phyloP scores from a whole-genome alignment of 1,139 yeast species.

The Taiozyma sp. region DNA sequence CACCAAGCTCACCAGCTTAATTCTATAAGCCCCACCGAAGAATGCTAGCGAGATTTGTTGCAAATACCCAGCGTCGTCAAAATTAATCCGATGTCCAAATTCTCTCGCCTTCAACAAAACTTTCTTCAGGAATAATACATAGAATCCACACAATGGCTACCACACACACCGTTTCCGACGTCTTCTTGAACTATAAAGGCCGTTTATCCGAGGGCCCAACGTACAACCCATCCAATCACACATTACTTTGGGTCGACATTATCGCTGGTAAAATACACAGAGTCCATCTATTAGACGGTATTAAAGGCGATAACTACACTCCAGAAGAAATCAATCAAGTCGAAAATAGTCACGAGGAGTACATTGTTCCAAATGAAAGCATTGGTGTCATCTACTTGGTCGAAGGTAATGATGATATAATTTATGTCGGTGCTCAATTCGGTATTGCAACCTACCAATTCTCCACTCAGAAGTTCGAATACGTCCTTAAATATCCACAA shows the following conservation, averaged over 20 bases:
- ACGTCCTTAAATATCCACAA: slow-evolving; percentile 40
- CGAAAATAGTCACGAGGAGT: slow-evolving; percentile 34
- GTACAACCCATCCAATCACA: slow-evolving; percentile 51
- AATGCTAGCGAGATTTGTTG: neutral
- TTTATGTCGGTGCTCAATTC: slow-evolving; percentile 47
- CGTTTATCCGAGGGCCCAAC: slow-evolving; percentile 65
- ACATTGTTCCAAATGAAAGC: slow-evolving; percentile 33
- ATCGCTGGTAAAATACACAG: slow-evolving; percentile 54
- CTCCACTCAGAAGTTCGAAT: slow-evolving; percentile 36
- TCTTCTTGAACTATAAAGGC: slow-evolving; percentile 17
- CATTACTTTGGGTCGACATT: slow-evolving; percentile 70
- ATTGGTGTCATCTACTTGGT: slow-evolving; percentile 67
- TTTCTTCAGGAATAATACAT: neutral
- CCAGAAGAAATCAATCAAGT: slow-evolving; percentile 23
- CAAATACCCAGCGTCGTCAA: neutral
- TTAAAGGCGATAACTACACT: slow-evolving; percentile 19
- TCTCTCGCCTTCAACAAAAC: neutral
- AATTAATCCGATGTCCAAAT: neutral
- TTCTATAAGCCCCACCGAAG: neutral
- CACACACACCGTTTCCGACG: neutral
- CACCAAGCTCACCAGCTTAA: neutral
- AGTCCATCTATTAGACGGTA: slow-evolving; percentile 26
- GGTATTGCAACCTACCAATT: slow-evolving; percentile 55
- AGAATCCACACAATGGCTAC: neutral
- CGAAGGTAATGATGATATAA: slow-evolving; percentile 32